Evolutionary conservation across 2,329 filamentous ascomycete species (phyloP), one percentile per base, ranked within the genome.

Genomic region (Drechmeria coniospora): DNA sequence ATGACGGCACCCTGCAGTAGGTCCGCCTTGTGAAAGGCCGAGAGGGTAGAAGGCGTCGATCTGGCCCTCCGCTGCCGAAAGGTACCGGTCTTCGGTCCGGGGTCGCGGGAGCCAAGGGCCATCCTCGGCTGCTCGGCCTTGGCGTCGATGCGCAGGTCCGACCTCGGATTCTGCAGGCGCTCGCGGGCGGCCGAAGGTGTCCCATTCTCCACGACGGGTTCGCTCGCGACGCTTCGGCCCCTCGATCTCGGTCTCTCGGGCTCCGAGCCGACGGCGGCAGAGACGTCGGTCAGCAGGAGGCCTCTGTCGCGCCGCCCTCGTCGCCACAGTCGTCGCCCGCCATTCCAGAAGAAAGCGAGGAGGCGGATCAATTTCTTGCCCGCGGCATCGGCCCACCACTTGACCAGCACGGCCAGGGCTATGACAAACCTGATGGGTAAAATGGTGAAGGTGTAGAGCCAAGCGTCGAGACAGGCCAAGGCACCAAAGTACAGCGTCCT

Each of bases 381-480:
- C 2, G 87, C 40, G 14, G 84, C 69, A 19, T 78, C 70, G 2
- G 53, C 63, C 81, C 82, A 92, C 66, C 86, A 95, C 34, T 70
- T 67, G 8, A 73, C 50, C 15, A 98, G 56, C 3, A 95, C 74
- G 13, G 71, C 72, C 1, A 87, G 43, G 1, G 90, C 87, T 32
- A 86, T 79, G 29, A 79, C 51, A 42, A 98, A 95, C 3, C 90
- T 71, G 33, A 98, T 65, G 1, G 90, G 90, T 0, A 98, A 60
- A 24, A 98, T 93, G 0, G 90, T 98, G 42, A 98, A 92, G 1
- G 83, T 92, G 54, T 94, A 90, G 1, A 98, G 68, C 84, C 87
- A 98, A 2, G 87, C 80, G 49, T 98, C 90, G 5, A 98, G 62
- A 53, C 90, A 98, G 6, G 87, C 86, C 19, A 95, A 55, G 0